phyloP scores from a whole-genome alignment of 2,329 filamentous ascomycete species.

The Pezicula neosporulosa region DNA sequence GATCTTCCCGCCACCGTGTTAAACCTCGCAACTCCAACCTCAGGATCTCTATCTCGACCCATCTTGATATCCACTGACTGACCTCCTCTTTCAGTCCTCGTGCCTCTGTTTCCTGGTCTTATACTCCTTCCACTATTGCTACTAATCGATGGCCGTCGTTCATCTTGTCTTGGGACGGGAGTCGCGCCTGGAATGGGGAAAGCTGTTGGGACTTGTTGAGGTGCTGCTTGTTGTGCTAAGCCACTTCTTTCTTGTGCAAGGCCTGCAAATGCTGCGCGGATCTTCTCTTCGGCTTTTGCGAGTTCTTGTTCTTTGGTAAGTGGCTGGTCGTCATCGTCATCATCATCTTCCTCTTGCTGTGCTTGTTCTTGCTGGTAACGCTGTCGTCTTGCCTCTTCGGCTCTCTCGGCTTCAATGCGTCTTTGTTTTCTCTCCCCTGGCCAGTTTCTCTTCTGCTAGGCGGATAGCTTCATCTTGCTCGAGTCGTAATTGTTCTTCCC shows the following conservation, averaged over 20 bases:
- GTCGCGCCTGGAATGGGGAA: too few species aligned
- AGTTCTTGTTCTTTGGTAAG: constrained; percentile 13
- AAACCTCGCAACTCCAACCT: neutral
- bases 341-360: neutral
- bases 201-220: neutral
- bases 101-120: neutral
- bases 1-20: constrained; percentile 1
- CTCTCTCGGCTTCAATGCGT: too few species aligned
- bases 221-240: neutral
- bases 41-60: neutral
- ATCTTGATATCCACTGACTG: too few species aligned
- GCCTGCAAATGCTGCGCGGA: constrained; percentile 9
- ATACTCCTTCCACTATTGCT: neutral
- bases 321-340: constrained; percentile 3
- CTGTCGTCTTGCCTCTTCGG: constrained; percentile 4
- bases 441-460: too few species aligned
- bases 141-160: neutral
- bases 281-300: constrained; percentile 12
- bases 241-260: constrained; percentile 9
- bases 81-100: neutral
- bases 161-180: too few species aligned
- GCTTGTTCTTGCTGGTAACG: neutral
- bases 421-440: too few species aligned
- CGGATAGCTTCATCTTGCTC: too few species aligned
- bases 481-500: too few species aligned